Evolutionary conservation across 2,329 filamentous ascomycete genomes (phyloP).

Genomic region (Aspergillaceae sp.): DNA sequence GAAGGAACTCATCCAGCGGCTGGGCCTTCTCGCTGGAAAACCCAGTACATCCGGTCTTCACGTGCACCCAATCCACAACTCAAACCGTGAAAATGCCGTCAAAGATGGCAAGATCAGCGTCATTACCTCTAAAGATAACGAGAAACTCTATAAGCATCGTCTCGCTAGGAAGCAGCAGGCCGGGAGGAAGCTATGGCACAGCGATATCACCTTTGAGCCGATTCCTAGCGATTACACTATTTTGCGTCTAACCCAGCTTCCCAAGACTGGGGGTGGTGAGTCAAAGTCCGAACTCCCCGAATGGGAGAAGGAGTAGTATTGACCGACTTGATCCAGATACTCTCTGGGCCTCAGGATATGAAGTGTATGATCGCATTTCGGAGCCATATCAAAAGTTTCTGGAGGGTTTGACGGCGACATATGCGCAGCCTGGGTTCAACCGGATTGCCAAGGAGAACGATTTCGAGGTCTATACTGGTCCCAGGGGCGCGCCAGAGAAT

Average conservation of each 20-base stretch:
- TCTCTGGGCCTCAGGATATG: constrained; percentile 37
- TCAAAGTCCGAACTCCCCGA: not conserved
- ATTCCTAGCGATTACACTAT: constrained; percentile 42
- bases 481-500: constrained; percentile 49
- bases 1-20: constrained; percentile 44
- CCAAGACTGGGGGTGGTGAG: constrained; percentile 34
- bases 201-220: constrained; percentile 43
- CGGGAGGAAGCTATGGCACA: constrained; percentile 37
- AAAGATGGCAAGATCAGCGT: constrained; percentile 44
- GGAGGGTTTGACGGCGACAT: constrained; percentile 32
- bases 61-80: constrained; percentile 42
- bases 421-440: constrained; percentile 23
- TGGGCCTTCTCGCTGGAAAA: constrained; percentile 41
- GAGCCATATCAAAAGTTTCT: constrained; percentile 31
- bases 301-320: not conserved
- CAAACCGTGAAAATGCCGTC: constrained; percentile 38
- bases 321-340: constrained; percentile 23
- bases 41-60: constrained; percentile 39
- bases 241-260: constrained; percentile 37
- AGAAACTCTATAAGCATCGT: constrained; percentile 33
- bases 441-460: constrained; percentile 22
- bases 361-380: constrained; percentile 36
- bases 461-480: constrained; percentile 21
- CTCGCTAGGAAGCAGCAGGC: constrained; percentile 21
- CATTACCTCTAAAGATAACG: constrained; percentile 36